Evolutionary conservation across 2,329 filamentous ascomycete species (phyloP), one percentile per base, ranked within the genome.

Genomic region (Penicillium sp.): DNA sequence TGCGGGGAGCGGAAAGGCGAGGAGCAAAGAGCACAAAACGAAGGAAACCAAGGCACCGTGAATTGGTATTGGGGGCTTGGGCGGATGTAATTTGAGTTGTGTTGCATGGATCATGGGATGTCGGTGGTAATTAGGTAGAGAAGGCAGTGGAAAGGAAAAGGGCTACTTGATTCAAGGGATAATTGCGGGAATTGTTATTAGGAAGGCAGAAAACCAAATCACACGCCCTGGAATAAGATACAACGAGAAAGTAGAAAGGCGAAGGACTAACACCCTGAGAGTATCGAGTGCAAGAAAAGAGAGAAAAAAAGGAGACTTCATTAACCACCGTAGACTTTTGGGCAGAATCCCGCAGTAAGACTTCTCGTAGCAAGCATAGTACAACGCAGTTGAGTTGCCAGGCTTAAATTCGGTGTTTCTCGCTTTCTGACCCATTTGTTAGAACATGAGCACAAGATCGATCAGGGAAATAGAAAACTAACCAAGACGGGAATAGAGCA

Each of bases 401-500:
- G 38, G 34, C 41, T 64, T 69, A 89, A 63, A 88, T 84, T 42
- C 87, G 84, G 75, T 90, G 87, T 74, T 90, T 90, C 70, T 90
- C 87, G 71, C 85, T 89, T 76, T 90, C 87, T 90, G 71, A 49
- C 39, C 4, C 19, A 51, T 41, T 8, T 18, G 53, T 55, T 53
- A 59, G 60, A 36, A 8, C 16, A 30, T 26, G 13, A 8, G 4
- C 11, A 40, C 16, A 1, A 36, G 1, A 26, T 16, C 11, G 8
- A n/a, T 18, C 23, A 7, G 19, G 34, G 16, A 41, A 29, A 13
- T 9, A 10, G 18, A 16, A 47, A 38, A 67, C 64, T 53, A 77
- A 96, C 94, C 94, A 73, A 99, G 88, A 81, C 94, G 86, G 56
- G 91, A 95, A 77, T 99, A 99, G 51, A 99, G 84, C 92, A 99